Conservation (phyloP, 2,329 filamentous ascomycete species). For the Lachnellula arida region DNA sequence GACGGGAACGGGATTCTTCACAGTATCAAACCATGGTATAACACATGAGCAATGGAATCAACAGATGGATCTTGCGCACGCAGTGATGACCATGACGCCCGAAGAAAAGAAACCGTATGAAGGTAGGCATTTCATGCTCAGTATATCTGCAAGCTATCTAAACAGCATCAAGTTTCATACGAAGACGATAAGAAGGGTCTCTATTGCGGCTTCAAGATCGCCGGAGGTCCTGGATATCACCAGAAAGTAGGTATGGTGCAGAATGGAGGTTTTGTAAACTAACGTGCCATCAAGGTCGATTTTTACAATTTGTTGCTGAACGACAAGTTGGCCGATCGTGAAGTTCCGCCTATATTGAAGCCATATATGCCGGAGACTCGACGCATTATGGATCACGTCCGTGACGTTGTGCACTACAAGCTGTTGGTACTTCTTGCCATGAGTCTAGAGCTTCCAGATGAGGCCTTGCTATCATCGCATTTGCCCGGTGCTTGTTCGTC, state of each 20-base stretch:
- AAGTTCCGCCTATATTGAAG: slow-evolving; percentile 14
- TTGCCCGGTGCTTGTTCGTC: slow-evolving; percentile 34
- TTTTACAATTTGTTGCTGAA: slow-evolving; percentile 14
- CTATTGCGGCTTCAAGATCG: slow-evolving; percentile 30
- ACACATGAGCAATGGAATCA: slow-evolving; percentile 25
- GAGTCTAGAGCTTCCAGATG: slow-evolving; percentile 36
- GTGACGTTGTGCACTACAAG: slow-evolving; percentile 30
- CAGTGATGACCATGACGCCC: slow-evolving; percentile 26
- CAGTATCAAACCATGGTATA: slow-evolving; percentile 56
- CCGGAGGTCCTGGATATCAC: slow-evolving; percentile 19
- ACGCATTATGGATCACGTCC: slow-evolving; percentile 28
- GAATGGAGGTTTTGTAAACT: too few species aligned
- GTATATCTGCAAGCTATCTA: too few species aligned
- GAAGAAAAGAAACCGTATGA: slow-evolving; percentile 30
- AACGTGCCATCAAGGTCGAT: slow-evolving; percentile 9
- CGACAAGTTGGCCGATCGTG: slow-evolving; percentile 7
- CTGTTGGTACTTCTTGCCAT: slow-evolving; percentile 37
- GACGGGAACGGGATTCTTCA: slow-evolving; percentile 50
- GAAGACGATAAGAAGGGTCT: slow-evolving; percentile 29
- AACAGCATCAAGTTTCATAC: too few species aligned
- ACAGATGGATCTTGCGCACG: slow-evolving; percentile 29
- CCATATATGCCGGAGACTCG: slow-evolving; percentile 26
- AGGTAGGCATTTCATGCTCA: slow-evolving; percentile 19
- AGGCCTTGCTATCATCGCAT: slow-evolving; percentile 35
- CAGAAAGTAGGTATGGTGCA: too few species aligned